These are phyloP conservation scores for Cutaneotrichosporon spelunceum DNA, from an alignment of 1,284 basidiomycete genomes.

Conservation along the genomic window DNA sequence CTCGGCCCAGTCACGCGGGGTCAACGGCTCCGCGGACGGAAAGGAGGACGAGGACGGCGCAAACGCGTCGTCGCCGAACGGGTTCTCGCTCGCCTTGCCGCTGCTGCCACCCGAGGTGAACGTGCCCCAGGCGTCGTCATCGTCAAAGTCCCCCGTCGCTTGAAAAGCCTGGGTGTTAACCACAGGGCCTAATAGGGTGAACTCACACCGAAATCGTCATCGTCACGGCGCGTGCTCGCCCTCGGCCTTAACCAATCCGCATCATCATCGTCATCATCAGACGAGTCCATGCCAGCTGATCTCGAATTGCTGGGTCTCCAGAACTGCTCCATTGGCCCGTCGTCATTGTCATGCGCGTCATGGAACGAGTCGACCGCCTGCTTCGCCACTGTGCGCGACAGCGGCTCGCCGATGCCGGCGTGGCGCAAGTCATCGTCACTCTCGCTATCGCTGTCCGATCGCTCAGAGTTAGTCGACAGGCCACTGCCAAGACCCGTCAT, in stretches of 20 bases:
- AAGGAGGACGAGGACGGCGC: conserved; percentile 15
- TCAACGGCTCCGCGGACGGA: conserved; percentile 29
- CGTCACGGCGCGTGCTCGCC: conserved; percentile 26
- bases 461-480: conserved; percentile 17
- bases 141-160: conserved; percentile 31
- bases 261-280: conserved; percentile 48
- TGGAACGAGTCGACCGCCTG: conserved; percentile 27
- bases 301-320: conserved; percentile 19
- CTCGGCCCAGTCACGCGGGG: conserved; percentile 48
- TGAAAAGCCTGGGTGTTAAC: conserved; percentile 27
- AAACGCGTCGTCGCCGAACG: conserved; percentile 47
- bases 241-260: conserved; percentile 45
- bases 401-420: conserved; percentile 43
- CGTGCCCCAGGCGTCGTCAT: conserved; percentile 48
- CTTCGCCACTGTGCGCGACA: conserved; percentile 31
- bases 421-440: conserved; percentile 32
- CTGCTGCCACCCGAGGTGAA: conserved; percentile 33
- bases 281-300: conserved; percentile 31
- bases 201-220: conserved; percentile 45
- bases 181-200: background rate
- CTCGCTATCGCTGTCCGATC: conserved; percentile 31
- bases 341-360: conserved; percentile 32
- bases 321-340: conserved; percentile 28
- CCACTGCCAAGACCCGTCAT: conserved; percentile 22
- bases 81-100: conserved; percentile 35